phyloP scores from a whole-genome alignment of 108 stramenopile species.

The Fragilariopsis cylindrus region DNA sequence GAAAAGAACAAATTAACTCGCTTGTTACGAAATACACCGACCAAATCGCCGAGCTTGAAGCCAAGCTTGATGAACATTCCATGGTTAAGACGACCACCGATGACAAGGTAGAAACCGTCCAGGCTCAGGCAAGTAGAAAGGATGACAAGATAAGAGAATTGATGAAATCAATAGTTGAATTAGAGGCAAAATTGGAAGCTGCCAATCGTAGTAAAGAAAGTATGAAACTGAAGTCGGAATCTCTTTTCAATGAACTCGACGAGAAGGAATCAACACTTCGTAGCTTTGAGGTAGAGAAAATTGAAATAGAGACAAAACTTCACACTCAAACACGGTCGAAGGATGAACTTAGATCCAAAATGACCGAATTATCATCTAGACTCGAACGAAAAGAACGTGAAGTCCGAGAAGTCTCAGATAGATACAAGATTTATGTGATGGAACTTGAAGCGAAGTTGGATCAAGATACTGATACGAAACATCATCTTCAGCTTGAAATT shows the following conservation, averaged over 20 bases:
- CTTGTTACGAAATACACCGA: conserved; percentile 28
- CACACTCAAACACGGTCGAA: conserved; percentile 31
- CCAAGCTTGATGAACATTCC: conserved; percentile 32
- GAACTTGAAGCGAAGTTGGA: conserved; percentile 43
- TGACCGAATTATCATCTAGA: conserved; percentile 35
- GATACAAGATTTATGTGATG: conserved; percentile 42
- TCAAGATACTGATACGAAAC: conserved; percentile 39
- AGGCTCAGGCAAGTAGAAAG: conserved; percentile 24
- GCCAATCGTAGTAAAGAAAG: conserved; percentile 29
- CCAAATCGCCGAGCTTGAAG: conserved; percentile 32
- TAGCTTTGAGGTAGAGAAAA: conserved; percentile 41
- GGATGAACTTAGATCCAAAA: conserved; percentile 35
- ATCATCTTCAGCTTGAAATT: conserved; percentile 36
- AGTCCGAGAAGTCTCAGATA: conserved; percentile 41
- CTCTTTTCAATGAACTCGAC: conserved; percentile 36
- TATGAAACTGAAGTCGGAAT: conserved; percentile 35
- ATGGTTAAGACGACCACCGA: conserved; percentile 20
- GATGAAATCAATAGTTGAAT: conserved; percentile 23
- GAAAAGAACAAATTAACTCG: conserved; percentile 37
- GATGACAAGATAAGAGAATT: conserved; percentile 37
- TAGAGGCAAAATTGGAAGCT: conserved; percentile 35
- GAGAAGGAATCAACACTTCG: conserved; percentile 33
- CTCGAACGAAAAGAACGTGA: conserved; percentile 50
- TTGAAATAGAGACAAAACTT: conserved; percentile 40
- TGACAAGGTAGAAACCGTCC: conserved; percentile 25